These are phyloP conservation scores for Aspergillus homomorphus DNA, from an alignment of 495 filamentous ascomycete genomes.

Conservation along the genomic window DNA sequence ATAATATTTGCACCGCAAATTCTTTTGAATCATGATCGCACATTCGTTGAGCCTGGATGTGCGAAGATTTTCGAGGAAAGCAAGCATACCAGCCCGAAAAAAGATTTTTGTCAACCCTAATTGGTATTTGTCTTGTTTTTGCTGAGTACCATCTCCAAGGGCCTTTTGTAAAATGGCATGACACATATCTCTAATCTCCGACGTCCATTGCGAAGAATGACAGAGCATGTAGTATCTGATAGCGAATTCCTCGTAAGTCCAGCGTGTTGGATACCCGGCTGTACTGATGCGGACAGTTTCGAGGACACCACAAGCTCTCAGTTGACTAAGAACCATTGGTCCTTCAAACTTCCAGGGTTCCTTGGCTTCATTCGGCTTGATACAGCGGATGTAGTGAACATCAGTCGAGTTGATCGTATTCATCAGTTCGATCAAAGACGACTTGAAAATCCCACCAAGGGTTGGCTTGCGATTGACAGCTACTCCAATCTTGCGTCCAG, in stretches of 20 bases:
- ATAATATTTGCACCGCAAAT: conserved; percentile 91
- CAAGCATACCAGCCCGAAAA: conserved; percentile 98
- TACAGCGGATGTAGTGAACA: conserved; percentile 98
- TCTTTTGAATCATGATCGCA: conserved; percentile 99
- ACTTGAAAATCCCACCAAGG: conserved; percentile 97
- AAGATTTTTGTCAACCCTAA: conserved; percentile 97
- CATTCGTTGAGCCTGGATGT: conserved; percentile 88
- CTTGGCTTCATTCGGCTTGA: conserved; percentile 98
- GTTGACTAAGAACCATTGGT: conserved; percentile 96
- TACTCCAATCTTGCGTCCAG: conserved; percentile 80
- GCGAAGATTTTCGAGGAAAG: conserved; percentile 90
- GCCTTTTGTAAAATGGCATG: conserved; percentile 86
- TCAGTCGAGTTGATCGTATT: conserved; percentile 95
- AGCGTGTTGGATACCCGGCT: conserved; percentile 94
- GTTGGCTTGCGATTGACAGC: conserved; percentile 95
- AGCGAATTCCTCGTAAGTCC: conserved; percentile 99
- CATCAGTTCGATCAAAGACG: conserved; percentile 97
- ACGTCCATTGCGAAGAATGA: conserved; percentile 85
- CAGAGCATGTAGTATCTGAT: conserved; percentile 98
- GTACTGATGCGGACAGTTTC: conserved; percentile 98
- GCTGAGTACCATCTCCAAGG: conserved; percentile 73
- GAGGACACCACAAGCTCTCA: conserved; percentile 96
- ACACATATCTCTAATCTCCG: conserved; percentile 90
- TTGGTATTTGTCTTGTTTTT: conserved; percentile 92
- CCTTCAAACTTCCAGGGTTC: conserved; percentile 98